Percentiles rank a stretch among this genome's conserved stretches.
Conservation (phyloP, 2,329 filamentous ascomycete species). For the Pyrenophora seminiperda region DNA sequence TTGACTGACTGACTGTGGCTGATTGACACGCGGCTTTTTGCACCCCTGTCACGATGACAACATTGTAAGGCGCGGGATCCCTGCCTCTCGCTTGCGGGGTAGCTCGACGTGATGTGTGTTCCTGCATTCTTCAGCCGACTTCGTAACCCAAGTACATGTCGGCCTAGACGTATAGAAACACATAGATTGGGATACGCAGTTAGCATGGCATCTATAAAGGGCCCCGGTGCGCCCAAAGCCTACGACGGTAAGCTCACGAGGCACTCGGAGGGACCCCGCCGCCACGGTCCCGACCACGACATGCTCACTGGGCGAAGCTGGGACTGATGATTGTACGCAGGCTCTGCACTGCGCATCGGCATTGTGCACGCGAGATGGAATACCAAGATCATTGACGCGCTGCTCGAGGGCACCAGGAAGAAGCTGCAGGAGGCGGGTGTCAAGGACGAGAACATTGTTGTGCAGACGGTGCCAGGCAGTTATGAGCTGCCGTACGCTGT, state of each 20-base stretch:
- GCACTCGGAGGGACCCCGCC: constrained; percentile 6
- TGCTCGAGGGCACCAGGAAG: constrained; percentile 79
- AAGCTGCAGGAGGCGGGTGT: constrained; percentile 81
- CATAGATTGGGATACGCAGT: background rate
- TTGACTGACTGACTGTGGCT: background rate
- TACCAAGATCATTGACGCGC: constrained; percentile 79
- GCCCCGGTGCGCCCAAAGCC: constrained; percentile 62
- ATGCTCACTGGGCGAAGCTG: background rate
- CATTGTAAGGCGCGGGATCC: constrained; percentile 16
- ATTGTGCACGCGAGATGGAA: constrained; percentile 99
- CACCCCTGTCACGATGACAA: constrained; percentile 21
- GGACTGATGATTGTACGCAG: constrained; percentile 34
- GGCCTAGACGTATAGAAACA: background rate
- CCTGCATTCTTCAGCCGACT: constrained; percentile 34
- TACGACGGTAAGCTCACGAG: constrained; percentile 58
- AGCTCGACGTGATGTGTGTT: constrained; percentile 19
- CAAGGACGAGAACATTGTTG: constrained; percentile 81
- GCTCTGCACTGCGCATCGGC: constrained; percentile 76
- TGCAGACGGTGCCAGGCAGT: constrained; percentile 88
- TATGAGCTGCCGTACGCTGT: constrained; percentile 94
- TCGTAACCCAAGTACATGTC: constrained; percentile 2
- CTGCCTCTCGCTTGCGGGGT: constrained; percentile 24
- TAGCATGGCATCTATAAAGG: constrained; percentile 63
- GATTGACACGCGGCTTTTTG: constrained; percentile 1
- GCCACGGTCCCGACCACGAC: constrained; percentile 1